phyloP scores from a whole-genome alignment of 192 early-diverging fungal genomes.

The Gigaspora rosea region DNA sequence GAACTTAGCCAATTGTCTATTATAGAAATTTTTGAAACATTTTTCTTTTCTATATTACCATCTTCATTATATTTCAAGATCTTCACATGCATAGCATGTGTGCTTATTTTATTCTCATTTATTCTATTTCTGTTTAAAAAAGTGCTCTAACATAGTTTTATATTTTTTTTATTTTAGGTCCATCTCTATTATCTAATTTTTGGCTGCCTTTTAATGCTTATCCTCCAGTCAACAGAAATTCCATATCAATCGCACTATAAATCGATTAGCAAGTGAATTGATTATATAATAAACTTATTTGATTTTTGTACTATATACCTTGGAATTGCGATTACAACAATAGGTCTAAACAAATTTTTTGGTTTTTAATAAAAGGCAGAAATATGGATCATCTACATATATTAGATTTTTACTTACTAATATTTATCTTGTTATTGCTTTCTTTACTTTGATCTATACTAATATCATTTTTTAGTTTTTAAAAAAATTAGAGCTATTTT shows the following conservation, averaged over 20 bases:
- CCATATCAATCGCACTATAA: not conserved
- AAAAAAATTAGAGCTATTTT: too few species aligned
- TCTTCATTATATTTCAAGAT: not conserved
- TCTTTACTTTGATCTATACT: too few species aligned
- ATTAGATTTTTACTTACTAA: too few species aligned
- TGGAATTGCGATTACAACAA: not conserved
- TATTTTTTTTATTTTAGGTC: not conserved
- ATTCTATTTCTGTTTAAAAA: not conserved
- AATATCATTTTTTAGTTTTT: too few species aligned
- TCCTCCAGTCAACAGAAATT: not conserved
- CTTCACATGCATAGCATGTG: too few species aligned
- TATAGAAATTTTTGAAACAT: not conserved
- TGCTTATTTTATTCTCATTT: too few species aligned
- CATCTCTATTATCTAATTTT: not conserved
- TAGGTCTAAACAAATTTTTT: too few species aligned
- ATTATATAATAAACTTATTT: not conserved
- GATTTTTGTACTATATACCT: not conserved
- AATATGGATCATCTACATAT: too few species aligned
- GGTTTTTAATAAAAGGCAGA: too few species aligned
- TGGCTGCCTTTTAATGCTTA: not conserved
- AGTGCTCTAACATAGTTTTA: not conserved
- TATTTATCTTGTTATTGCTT: too few species aligned
- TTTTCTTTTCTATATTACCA: not conserved
- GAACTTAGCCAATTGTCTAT: not conserved
- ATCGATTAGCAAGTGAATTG: not conserved